These are phyloP conservation scores for Raddia distichophylla DNA, from an alignment of 176 grass and related monocot genomes.

Conservation along the genomic window DNA sequence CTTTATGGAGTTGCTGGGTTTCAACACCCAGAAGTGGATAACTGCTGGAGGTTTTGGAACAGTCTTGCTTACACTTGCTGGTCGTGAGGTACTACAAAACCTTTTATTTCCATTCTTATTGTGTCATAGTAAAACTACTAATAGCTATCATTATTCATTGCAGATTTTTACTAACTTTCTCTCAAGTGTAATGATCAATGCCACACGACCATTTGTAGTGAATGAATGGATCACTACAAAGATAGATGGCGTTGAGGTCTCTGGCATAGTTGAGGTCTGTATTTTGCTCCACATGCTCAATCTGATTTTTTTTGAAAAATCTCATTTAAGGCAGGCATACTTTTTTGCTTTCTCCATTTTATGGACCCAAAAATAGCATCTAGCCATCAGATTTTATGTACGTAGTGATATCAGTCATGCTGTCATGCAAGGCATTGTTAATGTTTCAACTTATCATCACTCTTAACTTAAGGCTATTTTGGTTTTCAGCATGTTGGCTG, in stretches of 20 bases:
- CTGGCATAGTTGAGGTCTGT: constrained; percentile 93
- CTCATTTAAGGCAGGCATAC: constrained; percentile 17
- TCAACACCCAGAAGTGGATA: constrained; percentile 96
- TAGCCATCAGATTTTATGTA: constrained; percentile 19
- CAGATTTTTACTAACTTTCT: constrained; percentile 99
- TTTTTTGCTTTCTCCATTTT: constrained; percentile 33
- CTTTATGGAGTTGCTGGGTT: constrained; percentile 97
- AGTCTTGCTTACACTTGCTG: constrained; percentile 95
- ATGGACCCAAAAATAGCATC: not conserved
- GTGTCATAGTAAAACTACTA: constrained; percentile 11
- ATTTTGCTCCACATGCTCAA: constrained; percentile 27
- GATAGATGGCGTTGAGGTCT: constrained; percentile 94
- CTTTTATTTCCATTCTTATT: constrained; percentile 16
- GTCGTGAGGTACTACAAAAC: constrained; percentile 76
- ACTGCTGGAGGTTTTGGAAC: constrained; percentile 98
- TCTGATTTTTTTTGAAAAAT: constrained; percentile 11
- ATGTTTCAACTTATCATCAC: not conserved
- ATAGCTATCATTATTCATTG: constrained; percentile 23
- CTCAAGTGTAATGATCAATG: constrained; percentile 97
- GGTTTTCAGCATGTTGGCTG: constrained; percentile 90
- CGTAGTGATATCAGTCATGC: not conserved
- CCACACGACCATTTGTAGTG: constrained; percentile 85
- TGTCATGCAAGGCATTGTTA: constrained; percentile 12
- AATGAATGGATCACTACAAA: constrained; percentile 96
- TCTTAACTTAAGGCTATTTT: constrained; percentile 32